A percentile compares a stretch with the other conserved stretches of the same genome.
Evolutionary conservation across 1,139 yeast species (phyloP).

Genomic region (Yamadazyma songkhlaensis): DNA sequence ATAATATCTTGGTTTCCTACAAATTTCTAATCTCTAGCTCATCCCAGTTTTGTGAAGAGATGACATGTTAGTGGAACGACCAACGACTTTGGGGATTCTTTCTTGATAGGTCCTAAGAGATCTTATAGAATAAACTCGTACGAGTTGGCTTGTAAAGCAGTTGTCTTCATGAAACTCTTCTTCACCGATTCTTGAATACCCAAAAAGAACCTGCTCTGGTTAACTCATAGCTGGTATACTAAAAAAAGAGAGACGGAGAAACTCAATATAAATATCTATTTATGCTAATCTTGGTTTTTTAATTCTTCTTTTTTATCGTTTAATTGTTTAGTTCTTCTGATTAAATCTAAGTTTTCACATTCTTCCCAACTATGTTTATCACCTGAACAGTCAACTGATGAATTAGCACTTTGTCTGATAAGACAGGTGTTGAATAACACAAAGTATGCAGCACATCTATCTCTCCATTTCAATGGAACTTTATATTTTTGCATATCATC

Average conservation of each 20-base stretch:
- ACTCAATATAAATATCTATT: slow-evolving; percentile 2
- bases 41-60: too few species aligned
- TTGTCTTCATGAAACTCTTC: too few species aligned
- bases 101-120: too few species aligned
- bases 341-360: slow-evolving; percentile 80
- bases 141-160: too few species aligned
- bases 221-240: too few species aligned
- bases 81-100: too few species aligned
- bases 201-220: too few species aligned
- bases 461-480: slow-evolving; percentile 81
- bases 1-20: background rate
- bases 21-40: background rate
- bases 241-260: too few species aligned
- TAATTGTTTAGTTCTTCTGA: slow-evolving; percentile 76
- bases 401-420: slow-evolving; percentile 46
- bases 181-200: too few species aligned
- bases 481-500: slow-evolving; percentile 82
- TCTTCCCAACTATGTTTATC: slow-evolving; percentile 86
- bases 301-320: slow-evolving; percentile 45
- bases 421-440: slow-evolving; percentile 54
- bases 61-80: too few species aligned
- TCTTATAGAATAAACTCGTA: too few species aligned
- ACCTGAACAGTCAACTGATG: slow-evolving; percentile 61
- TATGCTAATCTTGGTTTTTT: slow-evolving; percentile 1
- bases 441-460: slow-evolving; percentile 78